Conservation (phyloP, 805 yeast genomes). For the Starmerella ratchasimensis region DNA sequence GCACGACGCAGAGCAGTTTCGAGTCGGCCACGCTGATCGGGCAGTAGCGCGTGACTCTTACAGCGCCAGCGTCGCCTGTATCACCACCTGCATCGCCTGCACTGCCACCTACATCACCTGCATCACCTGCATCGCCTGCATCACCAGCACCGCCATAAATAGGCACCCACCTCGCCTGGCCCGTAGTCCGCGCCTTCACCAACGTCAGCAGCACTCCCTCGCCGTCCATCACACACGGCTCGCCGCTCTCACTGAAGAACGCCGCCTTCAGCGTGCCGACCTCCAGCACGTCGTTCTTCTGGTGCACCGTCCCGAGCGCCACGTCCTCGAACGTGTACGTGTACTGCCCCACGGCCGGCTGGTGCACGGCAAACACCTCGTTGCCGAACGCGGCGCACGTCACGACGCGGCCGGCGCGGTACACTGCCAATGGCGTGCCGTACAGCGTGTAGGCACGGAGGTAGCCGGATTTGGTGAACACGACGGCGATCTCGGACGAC, state of each 20-base stretch:
- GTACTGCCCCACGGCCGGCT: slow-evolving; percentile 26
- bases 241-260: slow-evolving; percentile 81
- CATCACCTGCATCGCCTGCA: slow-evolving; percentile 32
- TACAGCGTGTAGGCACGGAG: slow-evolving; percentile 53
- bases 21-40: slow-evolving; percentile 64
- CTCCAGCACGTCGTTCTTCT: slow-evolving; percentile 25
- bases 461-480: slow-evolving; percentile 66
- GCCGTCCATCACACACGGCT: slow-evolving; percentile 76
- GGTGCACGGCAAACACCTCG: slow-evolving; percentile 41
- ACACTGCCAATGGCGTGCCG: slow-evolving; percentile 57
- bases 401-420: slow-evolving; percentile 48
- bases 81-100: too few species aligned
- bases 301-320: slow-evolving; percentile 29
- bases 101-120: too few species aligned
- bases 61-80: too few species aligned
- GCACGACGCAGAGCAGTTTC: slow-evolving; percentile 56
- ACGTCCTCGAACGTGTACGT: slow-evolving; percentile 38
- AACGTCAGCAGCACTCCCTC: slow-evolving; percentile 60
- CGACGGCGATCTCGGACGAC: slow-evolving; percentile 45
- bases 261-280: slow-evolving; percentile 41
- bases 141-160: slow-evolving; percentile 38
- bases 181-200: slow-evolving; percentile 61
- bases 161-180: slow-evolving; percentile 86
- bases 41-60: slow-evolving; percentile 79
- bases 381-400: slow-evolving; percentile 52